Conservation (phyloP, 1,284 basidiomycete genomes). For the Apiotrichum gamsii region DNA sequence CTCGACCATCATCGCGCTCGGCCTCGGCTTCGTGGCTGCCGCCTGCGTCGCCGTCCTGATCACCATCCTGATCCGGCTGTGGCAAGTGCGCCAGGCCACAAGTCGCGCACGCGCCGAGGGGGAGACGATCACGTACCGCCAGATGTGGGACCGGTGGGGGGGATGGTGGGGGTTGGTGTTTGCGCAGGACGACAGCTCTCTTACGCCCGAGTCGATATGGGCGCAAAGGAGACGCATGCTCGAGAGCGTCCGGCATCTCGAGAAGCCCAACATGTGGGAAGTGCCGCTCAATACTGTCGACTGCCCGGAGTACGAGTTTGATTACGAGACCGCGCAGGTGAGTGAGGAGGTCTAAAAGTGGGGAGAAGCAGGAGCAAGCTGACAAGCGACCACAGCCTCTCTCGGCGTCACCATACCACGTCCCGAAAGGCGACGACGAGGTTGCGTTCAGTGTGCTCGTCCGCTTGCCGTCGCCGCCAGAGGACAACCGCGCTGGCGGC, state of each 20-base stretch:
- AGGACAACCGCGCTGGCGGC: not conserved
- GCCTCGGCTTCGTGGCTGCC: constrained; percentile 24
- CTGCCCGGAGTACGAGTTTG: not conserved
- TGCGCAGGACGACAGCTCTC: not conserved
- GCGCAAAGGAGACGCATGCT: not conserved
- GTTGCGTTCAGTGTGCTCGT: constrained; percentile 10
- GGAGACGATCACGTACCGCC: constrained; percentile 8
- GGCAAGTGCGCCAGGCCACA: constrained; percentile 3
- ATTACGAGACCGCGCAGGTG: constrained; percentile 4
- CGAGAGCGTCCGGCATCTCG: not conserved
- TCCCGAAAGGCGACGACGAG: not conserved
- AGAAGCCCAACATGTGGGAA: constrained; percentile 11
- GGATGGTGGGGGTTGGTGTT: constrained; percentile 20
- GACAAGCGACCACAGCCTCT: constrained; percentile 5
- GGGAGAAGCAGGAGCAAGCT: too few relatives aligned
- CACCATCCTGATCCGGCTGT: constrained; percentile 10
- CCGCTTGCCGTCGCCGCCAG: constrained; percentile 3
- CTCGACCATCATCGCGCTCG: constrained; percentile 22
- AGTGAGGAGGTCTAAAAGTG: not conserved
- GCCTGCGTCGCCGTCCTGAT: constrained; percentile 9
- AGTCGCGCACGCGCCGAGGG: not conserved
- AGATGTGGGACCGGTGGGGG: constrained; percentile 17
- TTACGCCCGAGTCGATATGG: too few relatives aligned
- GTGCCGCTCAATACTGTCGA: too few relatives aligned
- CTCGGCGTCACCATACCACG: not conserved